These are phyloP conservation scores for Teratosphaeria viscida DNA, from an alignment of 2,329 filamentous ascomycete species.

Conservation along the genomic window DNA sequence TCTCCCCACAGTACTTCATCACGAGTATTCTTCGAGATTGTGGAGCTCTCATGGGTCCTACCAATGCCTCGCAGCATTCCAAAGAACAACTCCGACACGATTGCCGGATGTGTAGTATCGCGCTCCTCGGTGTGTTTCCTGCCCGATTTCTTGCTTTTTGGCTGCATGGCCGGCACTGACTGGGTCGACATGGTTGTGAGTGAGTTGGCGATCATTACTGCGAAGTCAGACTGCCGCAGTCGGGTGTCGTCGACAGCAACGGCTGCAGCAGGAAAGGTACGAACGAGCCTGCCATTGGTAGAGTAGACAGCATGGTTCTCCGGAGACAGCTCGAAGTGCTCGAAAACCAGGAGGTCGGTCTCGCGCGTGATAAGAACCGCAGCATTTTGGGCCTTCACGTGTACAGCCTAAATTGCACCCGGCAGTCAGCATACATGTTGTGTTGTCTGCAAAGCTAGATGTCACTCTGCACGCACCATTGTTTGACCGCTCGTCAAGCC, in stretches of 20 bases:
- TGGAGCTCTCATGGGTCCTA: conserved; percentile 19
- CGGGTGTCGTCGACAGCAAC: conserved; percentile 24
- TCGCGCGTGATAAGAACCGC: conserved; percentile 14
- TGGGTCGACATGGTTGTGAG: conserved; percentile 13
- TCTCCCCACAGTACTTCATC: conserved; percentile 49
- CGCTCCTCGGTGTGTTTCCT: conserved; percentile 42
- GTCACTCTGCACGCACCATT: background rate
- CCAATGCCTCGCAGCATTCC: conserved; percentile 49
- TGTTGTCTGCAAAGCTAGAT: background rate
- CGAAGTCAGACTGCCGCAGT: conserved; percentile 15
- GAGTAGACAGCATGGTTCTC: conserved; percentile 43
- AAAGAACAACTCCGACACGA: conserved; percentile 52
- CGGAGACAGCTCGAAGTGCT: conserved; percentile 52
- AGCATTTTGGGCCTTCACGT: conserved; percentile 12
- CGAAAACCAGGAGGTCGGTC: conserved; percentile 35
- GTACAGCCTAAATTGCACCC: conserved; percentile 1
- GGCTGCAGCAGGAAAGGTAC: conserved; percentile 50
- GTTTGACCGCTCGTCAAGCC: background rate
- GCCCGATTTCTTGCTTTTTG: conserved; percentile 38
- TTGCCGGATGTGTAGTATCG: conserved; percentile 45
- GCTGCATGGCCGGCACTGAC: conserved; percentile 11
- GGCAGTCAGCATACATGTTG: background rate
- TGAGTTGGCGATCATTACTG: conserved; percentile 5
- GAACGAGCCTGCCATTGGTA: conserved; percentile 41
- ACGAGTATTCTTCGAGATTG: conserved; percentile 48